phyloP scores from a whole-genome alignment of 768 basidiomycete species.

The Naganishia vaughanmartiniae region DNA sequence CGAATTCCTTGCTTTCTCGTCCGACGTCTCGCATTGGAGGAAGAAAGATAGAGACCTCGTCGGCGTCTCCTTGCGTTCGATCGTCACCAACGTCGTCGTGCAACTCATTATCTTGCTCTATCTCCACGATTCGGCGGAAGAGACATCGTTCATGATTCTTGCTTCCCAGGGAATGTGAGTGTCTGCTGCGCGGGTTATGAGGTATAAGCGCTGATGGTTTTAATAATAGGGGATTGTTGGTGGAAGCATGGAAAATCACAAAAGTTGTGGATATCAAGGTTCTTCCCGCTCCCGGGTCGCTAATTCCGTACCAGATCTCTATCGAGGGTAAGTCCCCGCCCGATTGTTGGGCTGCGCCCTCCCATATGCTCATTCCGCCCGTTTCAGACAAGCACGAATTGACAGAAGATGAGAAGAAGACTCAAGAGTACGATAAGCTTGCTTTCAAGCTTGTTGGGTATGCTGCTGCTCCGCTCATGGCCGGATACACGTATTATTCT shows the following conservation, averaged over 20 bases:
- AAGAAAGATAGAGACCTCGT: constrained; percentile 84
- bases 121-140: constrained; percentile 88
- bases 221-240: constrained; percentile 44
- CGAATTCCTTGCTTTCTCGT: constrained; percentile 93
- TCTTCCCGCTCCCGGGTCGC: constrained; percentile 62
- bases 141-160: constrained; percentile 97
- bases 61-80: constrained; percentile 83
- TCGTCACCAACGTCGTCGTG: constrained; percentile 87
- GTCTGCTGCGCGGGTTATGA: background rate
- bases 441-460: constrained; percentile 95
- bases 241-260: constrained; percentile 85
- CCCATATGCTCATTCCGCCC: constrained; percentile 7
- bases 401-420: constrained; percentile 95
- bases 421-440: constrained; percentile 89
- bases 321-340: constrained; percentile 64
- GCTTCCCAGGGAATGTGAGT: constrained; percentile 55
- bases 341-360: constrained; percentile 31
- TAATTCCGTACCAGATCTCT: constrained; percentile 73
- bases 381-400: constrained; percentile 82
- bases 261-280: constrained; percentile 80
- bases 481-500: constrained; percentile 54
- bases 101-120: constrained; percentile 85
- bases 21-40: constrained; percentile 91
- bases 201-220: background rate
- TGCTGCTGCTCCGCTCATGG: constrained; percentile 70